Base-by-base conservation (phyloP, 768 basidiomycete species). In the Agrocybe praecox region DNA sequence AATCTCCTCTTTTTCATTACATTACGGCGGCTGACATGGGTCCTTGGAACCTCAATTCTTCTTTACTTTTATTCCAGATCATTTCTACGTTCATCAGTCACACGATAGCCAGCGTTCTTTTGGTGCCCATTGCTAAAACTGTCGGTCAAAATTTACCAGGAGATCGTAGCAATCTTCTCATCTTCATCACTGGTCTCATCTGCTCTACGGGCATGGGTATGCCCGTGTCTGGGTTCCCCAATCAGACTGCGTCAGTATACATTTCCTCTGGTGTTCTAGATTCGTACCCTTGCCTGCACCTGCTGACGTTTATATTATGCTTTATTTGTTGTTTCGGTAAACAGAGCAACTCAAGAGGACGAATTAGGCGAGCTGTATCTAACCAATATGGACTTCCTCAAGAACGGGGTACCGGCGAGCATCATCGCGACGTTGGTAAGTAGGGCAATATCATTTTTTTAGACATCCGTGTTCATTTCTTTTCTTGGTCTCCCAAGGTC, bases 181-280 rank as follows among this genome's bases (percentile, higher is more conserved):
- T 98, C 65, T 96, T 99, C 75, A 83, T 95, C 63, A 97, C 95
- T 32, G 94, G 85, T 14, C 77, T 98, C 58, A 89, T 97, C 49
- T 98, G 96, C 69, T 96, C 94, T 2, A 79, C 93, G 6, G 97
- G 96, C 1, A 99, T 99, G 97, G 96, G 94, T 11, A 92, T 98
- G 83, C 96, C 96, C 2, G 95, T 98, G 36, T 95, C 93, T 59
- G 97, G 97, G n/a, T 99, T 98, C 79, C 96, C 96, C 0, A 97
- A 98, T 71, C 94, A 97, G 74, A 95, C 94, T 48, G 94, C 94
- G 95, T 96, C 72, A 65, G 90, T 84, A 14, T 33, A 42, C 17
- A 42, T 52, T 47, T 34, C 52, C 46, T 52, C 43, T 59, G 26
- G 26, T 56, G 51, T 46, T 52, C 55, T 63, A 45, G 24, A 46